These are phyloP conservation scores for Populus tremula DNA, from an alignment of 345 rosid species.

Conservation along the genomic window DNA sequence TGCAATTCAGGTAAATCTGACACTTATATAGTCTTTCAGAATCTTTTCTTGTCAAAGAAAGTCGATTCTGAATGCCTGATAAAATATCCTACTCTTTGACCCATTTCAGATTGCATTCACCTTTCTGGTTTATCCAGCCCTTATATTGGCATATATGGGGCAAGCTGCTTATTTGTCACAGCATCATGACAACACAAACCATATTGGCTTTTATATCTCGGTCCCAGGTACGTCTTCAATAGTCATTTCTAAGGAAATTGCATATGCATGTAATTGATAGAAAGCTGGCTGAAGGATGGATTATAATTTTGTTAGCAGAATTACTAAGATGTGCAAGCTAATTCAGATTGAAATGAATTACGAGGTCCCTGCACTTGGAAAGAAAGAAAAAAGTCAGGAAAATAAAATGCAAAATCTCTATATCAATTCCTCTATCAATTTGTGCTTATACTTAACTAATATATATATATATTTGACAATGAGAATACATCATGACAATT, in stretches of 20 bases:
- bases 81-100: not conserved
- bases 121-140: slow-evolving; percentile 94
- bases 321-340: not conserved
- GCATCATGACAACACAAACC: slow-evolving; percentile 64
- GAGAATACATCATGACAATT: not conserved
- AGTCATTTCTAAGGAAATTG: not conserved
- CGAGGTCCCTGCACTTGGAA: not conserved
- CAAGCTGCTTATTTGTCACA: slow-evolving; percentile 95
- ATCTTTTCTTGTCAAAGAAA: slow-evolving; percentile 2
- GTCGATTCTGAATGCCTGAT: not conserved
- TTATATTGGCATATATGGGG: slow-evolving; percentile 96
- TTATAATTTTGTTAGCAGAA: not conserved
- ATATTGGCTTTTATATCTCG: slow-evolving; percentile 78
- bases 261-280: not conserved
- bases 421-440: not conserved
- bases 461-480: not conserved
- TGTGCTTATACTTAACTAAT: not conserved
- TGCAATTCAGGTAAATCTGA: slow-evolving; percentile 72
- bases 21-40: not conserved
- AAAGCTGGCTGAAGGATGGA: not conserved
- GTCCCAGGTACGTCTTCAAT: slow-evolving; percentile 62
- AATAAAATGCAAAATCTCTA: not conserved
- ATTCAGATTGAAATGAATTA: not conserved
- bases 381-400: not conserved
- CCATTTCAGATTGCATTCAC: slow-evolving; percentile 84